A percentile compares a stretch with the other conserved stretches of the same genome.
Evolutionary conservation across 1,284 basidiomycete species (phyloP).

Genomic region (Phellopilus nigrolimitatus): DNA sequence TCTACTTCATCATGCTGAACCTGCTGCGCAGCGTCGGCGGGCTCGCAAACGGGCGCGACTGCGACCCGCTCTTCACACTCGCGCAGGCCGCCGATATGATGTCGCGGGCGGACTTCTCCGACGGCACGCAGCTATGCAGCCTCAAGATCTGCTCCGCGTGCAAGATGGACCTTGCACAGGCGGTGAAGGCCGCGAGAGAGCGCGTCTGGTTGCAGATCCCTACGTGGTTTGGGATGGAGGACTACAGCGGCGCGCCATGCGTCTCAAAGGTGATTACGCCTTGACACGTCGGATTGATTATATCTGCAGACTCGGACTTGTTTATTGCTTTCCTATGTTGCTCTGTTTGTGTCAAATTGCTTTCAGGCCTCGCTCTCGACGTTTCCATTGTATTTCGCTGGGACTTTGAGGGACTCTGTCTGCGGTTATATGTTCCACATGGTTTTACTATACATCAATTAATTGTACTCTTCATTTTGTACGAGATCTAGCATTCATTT

Average conservation of each 20-base stretch:
- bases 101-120: conserved; percentile 60
- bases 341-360: neutral
- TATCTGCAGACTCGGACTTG: neutral
- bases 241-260: conserved; percentile 13
- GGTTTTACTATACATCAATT: conserved; percentile 1
- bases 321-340: neutral
- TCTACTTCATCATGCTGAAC: conserved; percentile 71
- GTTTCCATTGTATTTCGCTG: neutral
- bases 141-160: conserved; percentile 58
- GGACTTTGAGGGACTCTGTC: neutral
- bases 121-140: conserved; percentile 51
- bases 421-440: too few species aligned
- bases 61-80: conserved; percentile 65
- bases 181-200: conserved; percentile 48
- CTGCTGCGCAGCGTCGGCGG: conserved; percentile 63
- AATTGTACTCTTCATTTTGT: neutral
- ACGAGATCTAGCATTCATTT: neutral
- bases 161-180: conserved; percentile 52
- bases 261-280: too few species aligned
- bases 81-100: conserved; percentile 66
- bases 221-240: conserved; percentile 55
- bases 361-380: neutral
- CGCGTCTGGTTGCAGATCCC: conserved; percentile 63
- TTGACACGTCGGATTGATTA: neutral
- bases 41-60: conserved; percentile 64